These are phyloP conservation scores for Lachancea nothofagi DNA, from an alignment of 805 yeast genomes.

Conservation along the genomic window DNA sequence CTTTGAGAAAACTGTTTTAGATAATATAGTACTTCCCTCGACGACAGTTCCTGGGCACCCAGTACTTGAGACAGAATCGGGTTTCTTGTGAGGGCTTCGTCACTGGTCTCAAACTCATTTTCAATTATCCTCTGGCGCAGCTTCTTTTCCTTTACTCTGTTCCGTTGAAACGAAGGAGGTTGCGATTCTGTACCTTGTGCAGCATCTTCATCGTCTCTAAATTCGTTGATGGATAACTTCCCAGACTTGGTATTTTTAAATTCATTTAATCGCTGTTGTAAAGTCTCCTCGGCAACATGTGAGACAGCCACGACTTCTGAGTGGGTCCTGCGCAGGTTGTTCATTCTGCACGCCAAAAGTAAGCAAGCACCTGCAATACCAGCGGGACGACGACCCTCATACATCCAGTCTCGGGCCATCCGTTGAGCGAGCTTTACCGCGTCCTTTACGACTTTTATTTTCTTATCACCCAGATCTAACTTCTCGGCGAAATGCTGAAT, in stretches of 20 bases:
- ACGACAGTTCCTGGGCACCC: slow-evolving; percentile 41
- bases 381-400: slow-evolving; percentile 95
- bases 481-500: slow-evolving; percentile 91
- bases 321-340: slow-evolving; percentile 85
- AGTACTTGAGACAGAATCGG: slow-evolving; percentile 41
- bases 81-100: slow-evolving; percentile 37
- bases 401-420: slow-evolving; percentile 94
- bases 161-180: slow-evolving; percentile 79
- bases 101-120: slow-evolving; percentile 32
- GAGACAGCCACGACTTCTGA: slow-evolving; percentile 93
- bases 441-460: slow-evolving; percentile 73
- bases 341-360: slow-evolving; percentile 92
- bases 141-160: slow-evolving; percentile 47
- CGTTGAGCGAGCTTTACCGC: slow-evolving; percentile 82
- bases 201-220: slow-evolving; percentile 44
- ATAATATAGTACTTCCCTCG: slow-evolving; percentile 39
- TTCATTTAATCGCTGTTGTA: slow-evolving; percentile 85
- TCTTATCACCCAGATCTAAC: slow-evolving; percentile 71
- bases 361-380: slow-evolving; percentile 98
- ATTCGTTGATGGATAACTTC: slow-evolving; percentile 61
- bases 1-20: slow-evolving; percentile 30
- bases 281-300: slow-evolving; percentile 89
- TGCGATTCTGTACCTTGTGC: slow-evolving; percentile 23
- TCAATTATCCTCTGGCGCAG: slow-evolving; percentile 33
- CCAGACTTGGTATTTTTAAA: slow-evolving; percentile 76